Evolutionary conservation across 2,329 filamentous ascomycete species (phyloP), one percentile per base, ranked within the genome.

Genomic region (Pestalotiopsis sp.): DNA sequence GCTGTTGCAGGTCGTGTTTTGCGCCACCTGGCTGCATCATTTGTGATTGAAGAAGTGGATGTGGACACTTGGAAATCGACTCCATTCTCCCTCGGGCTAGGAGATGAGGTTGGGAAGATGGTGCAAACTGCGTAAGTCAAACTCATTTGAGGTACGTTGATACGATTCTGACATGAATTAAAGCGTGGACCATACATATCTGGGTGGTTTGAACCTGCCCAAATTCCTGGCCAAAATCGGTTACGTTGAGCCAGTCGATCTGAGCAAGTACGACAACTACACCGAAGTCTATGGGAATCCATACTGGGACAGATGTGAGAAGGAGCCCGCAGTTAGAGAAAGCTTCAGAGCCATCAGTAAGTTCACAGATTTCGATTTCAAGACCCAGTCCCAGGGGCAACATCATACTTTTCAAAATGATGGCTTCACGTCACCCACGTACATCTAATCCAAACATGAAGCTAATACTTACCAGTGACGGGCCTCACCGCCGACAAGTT

Each of bases 1-100:
- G 4, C 41, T 17, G 2, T 17, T 17, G 23, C 41, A 49, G 41
- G 41, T 17, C 41, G 41, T 6, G 14, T 49, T 17, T 49, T 49
- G 41, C 12, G 41, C 14, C 41, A 49, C 14, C 14, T 49, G 13
- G n/a, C 41, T 49, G 14, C 14, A 49, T 49, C 14, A 6, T 17
- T 17, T 27, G 67, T 75, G 36, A 68, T 78, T 14, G 65, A 71
- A 25, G 75, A 78, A 70, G 69, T 71, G 4, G 71, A 68, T 9
- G 63, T 73, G 66, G 76, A 78, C 60, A 68, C 71, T 23, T 78
- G 74, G 38, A 72, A 73, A 9, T 68, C 74, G 23, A 78, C 76
- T 12, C 65, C 61, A 2, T 72, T 77, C 62, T 76, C 75, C 1
- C 73, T 75, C 4, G 70, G 73, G 1, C 66, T 78, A 23, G 74